A percentile compares a stretch with the other conserved stretches of the same genome.
phyloP scores from a whole-genome alignment of 2,329 filamentous ascomycete genomes.

The Aspergillus nomiae region DNA sequence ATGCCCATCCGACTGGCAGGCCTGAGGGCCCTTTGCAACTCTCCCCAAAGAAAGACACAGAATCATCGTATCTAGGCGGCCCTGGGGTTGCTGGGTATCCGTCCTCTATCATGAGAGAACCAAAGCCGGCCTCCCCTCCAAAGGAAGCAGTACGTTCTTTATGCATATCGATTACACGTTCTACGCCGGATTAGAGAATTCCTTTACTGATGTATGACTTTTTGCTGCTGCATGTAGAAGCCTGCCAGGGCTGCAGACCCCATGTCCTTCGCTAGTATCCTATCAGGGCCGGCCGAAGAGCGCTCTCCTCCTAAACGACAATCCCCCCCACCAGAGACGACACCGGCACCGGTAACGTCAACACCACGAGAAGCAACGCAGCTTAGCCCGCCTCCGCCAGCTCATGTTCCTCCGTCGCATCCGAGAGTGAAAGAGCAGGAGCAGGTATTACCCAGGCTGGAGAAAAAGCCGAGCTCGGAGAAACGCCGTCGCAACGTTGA shows the following conservation, averaged over 20 bases:
- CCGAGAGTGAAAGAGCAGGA: slow-evolving; percentile 26
- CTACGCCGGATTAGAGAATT: neutral
- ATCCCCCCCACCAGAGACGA: slow-evolving; percentile 44
- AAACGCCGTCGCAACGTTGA: slow-evolving; percentile 28
- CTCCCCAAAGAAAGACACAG: slow-evolving; percentile 42
- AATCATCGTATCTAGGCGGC: slow-evolving; percentile 34
- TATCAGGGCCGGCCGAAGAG: slow-evolving; percentile 74
- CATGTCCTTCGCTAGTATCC: slow-evolving; percentile 95
- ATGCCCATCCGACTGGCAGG: slow-evolving; percentile 44
- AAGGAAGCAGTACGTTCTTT: slow-evolving; percentile 44
- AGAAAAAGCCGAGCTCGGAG: slow-evolving; percentile 31
- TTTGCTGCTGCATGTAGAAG: slow-evolving; percentile 52
- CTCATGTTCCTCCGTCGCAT: slow-evolving; percentile 21
- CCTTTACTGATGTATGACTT: neutral
- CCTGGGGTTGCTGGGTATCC: slow-evolving; percentile 34
- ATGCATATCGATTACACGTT: slow-evolving; percentile 6
- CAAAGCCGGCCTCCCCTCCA: slow-evolving; percentile 38
- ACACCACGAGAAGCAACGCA: slow-evolving; percentile 11
- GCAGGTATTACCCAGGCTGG: slow-evolving; percentile 29
- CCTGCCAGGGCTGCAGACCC: slow-evolving; percentile 76
- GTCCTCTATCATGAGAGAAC: slow-evolving; percentile 34
- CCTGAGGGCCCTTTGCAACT: slow-evolving; percentile 43
- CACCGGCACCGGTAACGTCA: slow-evolving; percentile 22
- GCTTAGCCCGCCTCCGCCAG: slow-evolving; percentile 23
- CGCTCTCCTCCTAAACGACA: slow-evolving; percentile 49